These are phyloP conservation scores for Pyrus hybrid DNA, from an alignment of 331 rosid species.

Conservation along the genomic window DNA sequence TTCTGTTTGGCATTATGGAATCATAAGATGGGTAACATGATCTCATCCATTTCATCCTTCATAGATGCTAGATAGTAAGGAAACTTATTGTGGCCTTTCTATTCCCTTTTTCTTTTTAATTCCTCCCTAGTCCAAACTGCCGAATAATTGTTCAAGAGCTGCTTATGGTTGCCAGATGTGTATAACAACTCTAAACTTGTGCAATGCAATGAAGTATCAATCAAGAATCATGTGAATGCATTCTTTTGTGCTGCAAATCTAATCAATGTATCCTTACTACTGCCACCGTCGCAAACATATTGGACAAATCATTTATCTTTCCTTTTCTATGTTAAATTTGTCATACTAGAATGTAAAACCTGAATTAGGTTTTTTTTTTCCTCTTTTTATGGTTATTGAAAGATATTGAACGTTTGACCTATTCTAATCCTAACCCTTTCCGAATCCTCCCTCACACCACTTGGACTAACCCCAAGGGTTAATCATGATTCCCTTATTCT, in stretches of 20 bases:
- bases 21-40: background rate
- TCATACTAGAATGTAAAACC: background rate
- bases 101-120: background rate
- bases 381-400: background rate
- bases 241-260: background rate
- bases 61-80: background rate
- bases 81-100: background rate
- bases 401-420: background rate
- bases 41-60: background rate
- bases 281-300: background rate
- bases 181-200: background rate
- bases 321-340: background rate
- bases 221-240: background rate
- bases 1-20: background rate
- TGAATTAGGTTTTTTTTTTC: background rate
- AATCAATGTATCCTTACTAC: background rate
- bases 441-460: background rate
- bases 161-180: background rate
- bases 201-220: background rate
- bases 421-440: background rate
- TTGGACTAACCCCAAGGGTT: background rate
- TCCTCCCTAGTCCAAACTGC: background rate
- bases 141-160: background rate
- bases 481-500: background rate
- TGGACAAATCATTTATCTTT: background rate